Conservation (phyloP, 768 basidiomycete genomes). For the Agrocybe praecox region DNA sequence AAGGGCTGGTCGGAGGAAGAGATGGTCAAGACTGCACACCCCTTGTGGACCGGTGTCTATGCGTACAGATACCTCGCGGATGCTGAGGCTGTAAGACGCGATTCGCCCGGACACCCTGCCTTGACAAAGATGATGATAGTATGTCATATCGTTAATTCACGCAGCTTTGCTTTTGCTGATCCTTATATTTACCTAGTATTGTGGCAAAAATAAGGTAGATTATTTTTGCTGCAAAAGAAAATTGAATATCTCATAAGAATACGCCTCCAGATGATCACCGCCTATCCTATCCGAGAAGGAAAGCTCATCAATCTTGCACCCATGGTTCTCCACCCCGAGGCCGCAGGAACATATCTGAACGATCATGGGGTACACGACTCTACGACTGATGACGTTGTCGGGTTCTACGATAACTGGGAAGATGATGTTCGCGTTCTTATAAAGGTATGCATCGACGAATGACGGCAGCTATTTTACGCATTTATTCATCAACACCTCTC, state of each 20-base stretch:
- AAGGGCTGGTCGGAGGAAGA: slow-evolving; percentile 28
- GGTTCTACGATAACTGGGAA: slow-evolving; percentile 54
- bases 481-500: background rate
- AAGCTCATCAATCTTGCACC: slow-evolving; percentile 60
- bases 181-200: slow-evolving; percentile 41
- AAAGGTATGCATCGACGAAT: slow-evolving; percentile 34
- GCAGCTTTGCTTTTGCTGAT: background rate
- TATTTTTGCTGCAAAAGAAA: background rate
- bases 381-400: slow-evolving; percentile 41
- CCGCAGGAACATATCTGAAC: slow-evolving; percentile 45
- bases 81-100: slow-evolving; percentile 39
- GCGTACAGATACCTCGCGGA: slow-evolving; percentile 59
- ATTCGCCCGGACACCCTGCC: slow-evolving; percentile 44
- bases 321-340: slow-evolving; percentile 47
- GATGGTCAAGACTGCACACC: slow-evolving; percentile 37
- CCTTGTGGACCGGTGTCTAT: slow-evolving; percentile 55
- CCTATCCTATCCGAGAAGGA: slow-evolving; percentile 59
- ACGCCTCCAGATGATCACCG: slow-evolving; percentile 51
- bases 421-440: slow-evolving; percentile 55
- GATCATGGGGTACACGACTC: slow-evolving; percentile 50
- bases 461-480: too few relatives aligned
- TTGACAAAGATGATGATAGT: slow-evolving; percentile 49
- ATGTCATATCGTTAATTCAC: slow-evolving; percentile 7
- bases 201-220: slow-evolving; percentile 48
- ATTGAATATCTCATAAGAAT: background rate